A percentile compares a stretch with the other conserved stretches of the same genome.
These are phyloP conservation scores for Cryphonectria nitschkei DNA, from an alignment of 2,329 filamentous ascomycete genomes.

Conservation along the genomic window DNA sequence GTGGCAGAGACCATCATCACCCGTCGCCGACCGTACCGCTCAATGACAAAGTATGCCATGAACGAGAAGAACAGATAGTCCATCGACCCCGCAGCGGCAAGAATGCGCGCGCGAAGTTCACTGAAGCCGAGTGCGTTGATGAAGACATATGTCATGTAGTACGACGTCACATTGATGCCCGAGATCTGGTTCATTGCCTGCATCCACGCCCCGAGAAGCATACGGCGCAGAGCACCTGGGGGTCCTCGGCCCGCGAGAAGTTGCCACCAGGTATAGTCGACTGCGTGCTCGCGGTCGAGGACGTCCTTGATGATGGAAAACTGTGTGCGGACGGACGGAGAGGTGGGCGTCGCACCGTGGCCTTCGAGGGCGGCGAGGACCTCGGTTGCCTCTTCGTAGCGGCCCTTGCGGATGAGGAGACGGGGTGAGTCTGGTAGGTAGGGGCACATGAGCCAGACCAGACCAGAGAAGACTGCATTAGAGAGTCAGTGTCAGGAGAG, in stretches of 20 bases:
- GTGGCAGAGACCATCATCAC: slow-evolving; percentile 34
- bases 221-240: slow-evolving; percentile 23
- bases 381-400: slow-evolving; percentile 30
- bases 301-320: slow-evolving; percentile 43
- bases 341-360: slow-evolving; percentile 36
- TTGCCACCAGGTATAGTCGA: slow-evolving; percentile 49
- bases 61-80: slow-evolving; percentile 38
- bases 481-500: slow-evolving; percentile 32
- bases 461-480: slow-evolving; percentile 40
- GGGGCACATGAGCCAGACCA: slow-evolving; percentile 31
- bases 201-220: slow-evolving; percentile 45
- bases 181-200: slow-evolving; percentile 36
- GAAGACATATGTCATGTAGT: slow-evolving; percentile 43
- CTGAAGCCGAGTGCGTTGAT: slow-evolving; percentile 42
- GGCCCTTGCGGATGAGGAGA: slow-evolving; percentile 32
- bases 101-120: slow-evolving; percentile 42
- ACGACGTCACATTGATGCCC: slow-evolving; percentile 25
- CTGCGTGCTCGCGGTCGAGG: slow-evolving; percentile 48
- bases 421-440: slow-evolving; percentile 33
- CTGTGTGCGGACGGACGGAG: slow-evolving; percentile 36
- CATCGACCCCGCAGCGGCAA: slow-evolving; percentile 48
- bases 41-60: slow-evolving; percentile 31
- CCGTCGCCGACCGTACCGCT: slow-evolving; percentile 42
- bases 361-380: slow-evolving; percentile 35
- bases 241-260: slow-evolving; percentile 43